Percentiles rank a stretch among this genome's conserved stretches.
These are phyloP conservation scores for Vanilla planifolia DNA, from an alignment of 106 monocot species.

Conservation along the genomic window DNA sequence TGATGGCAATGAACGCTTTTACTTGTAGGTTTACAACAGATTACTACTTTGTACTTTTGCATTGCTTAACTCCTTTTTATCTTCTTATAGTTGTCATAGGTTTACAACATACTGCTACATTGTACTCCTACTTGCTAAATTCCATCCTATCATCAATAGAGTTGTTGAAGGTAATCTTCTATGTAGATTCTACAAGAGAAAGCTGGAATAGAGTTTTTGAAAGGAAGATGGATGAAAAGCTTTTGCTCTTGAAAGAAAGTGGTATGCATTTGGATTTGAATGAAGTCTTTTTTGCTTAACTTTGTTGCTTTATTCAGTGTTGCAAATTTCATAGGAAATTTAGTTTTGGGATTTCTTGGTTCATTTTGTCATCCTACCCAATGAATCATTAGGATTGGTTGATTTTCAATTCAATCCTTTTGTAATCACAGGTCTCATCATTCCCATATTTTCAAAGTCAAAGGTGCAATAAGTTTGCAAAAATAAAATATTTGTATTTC, in stretches of 20 bases:
- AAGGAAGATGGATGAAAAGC: conserved; percentile 78
- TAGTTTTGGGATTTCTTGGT: too few relatives aligned
- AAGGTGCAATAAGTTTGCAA: too few relatives aligned
- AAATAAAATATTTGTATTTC: too few relatives aligned
- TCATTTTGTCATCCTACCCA: too few relatives aligned
- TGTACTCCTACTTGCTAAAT: background rate
- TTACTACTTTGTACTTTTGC: too few relatives aligned
- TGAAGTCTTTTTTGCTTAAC: conserved; percentile 8
- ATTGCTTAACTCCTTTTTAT: background rate
- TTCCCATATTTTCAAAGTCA: too few relatives aligned
- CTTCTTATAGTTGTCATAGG: background rate
- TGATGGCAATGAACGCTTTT: background rate
- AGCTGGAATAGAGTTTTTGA: conserved; percentile 52
- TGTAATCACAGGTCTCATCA: too few relatives aligned
- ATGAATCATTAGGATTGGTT: too few relatives aligned
- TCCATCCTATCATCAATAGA: background rate
- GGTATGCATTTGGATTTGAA: conserved; percentile 31
- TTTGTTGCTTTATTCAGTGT: background rate
- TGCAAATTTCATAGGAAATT: background rate
- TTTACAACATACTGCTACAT: background rate
- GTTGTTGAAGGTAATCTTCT: conserved; percentile 2
- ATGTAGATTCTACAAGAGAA: conserved; percentile 64
- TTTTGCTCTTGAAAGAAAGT: conserved; percentile 71
- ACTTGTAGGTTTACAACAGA: too few relatives aligned
- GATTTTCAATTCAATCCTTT: too few relatives aligned